These are phyloP conservation scores for Geotrichum carabidarum DNA, from an alignment of 1,139 yeast species.

Conservation along the genomic window DNA sequence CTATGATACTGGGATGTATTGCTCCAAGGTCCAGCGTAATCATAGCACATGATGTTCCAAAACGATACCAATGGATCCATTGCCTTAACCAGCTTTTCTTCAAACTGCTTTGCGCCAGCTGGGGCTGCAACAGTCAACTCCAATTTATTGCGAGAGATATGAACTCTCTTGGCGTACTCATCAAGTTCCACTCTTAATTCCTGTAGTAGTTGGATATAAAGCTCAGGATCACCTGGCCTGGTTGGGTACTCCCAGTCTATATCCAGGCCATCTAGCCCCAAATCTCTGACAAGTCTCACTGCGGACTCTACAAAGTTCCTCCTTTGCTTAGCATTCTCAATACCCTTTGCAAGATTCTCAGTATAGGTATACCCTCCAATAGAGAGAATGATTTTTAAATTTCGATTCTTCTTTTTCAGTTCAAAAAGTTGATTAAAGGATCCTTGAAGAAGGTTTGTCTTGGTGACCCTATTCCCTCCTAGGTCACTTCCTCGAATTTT, in stretches of 20 bases:
- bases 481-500: too few relatives aligned
- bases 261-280: constrained; percentile 85
- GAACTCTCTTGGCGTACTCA: constrained; percentile 34
- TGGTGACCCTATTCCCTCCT: too few relatives aligned
- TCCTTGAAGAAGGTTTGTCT: constrained; percentile 39
- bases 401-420: constrained; percentile 47
- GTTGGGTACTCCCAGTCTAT: constrained; percentile 92
- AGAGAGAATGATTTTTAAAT: constrained; percentile 60
- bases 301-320: constrained; percentile 50
- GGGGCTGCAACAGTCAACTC: constrained; percentile 73
- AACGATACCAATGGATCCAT: constrained; percentile 57
- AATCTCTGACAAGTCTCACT: constrained; percentile 44
- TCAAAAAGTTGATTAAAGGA: constrained; percentile 52
- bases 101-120: constrained; percentile 49
- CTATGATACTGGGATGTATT: constrained; percentile 58
- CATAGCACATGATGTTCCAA: constrained; percentile 92
- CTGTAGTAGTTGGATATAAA: constrained; percentile 45
- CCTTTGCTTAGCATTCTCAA: constrained; percentile 39
- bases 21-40: constrained; percentile 79
- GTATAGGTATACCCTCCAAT: constrained; percentile 86
- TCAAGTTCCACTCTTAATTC: constrained; percentile 44
- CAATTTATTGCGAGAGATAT: constrained; percentile 37
- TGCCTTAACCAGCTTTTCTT: constrained; percentile 43
- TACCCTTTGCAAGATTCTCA: constrained; percentile 47
- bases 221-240: constrained; percentile 43